Evolutionary conservation across 176 grass and related monocot genomes (phyloP), one percentile per base, ranked within the genome.

Genomic region (Panicum miliaceum): DNA sequence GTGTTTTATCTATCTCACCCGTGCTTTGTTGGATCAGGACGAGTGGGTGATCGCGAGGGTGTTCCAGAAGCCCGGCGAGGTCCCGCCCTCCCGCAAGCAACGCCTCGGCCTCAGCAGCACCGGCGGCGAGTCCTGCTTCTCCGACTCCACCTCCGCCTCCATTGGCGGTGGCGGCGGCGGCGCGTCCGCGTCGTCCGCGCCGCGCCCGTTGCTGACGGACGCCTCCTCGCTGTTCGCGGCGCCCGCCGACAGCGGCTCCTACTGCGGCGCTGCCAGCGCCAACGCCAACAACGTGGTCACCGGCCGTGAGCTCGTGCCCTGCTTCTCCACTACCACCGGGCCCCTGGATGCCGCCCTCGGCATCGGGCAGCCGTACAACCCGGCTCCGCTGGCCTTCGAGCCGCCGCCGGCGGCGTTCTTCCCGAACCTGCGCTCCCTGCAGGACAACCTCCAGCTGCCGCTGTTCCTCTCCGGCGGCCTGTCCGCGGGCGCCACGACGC

Each of bases 271-370:
- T 26, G 59, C 68, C 68, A 27, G 2, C 56, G 46, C 43, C 63
- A 69, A 23, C n/a, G 71, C 3, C 45, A 13, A 6, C 76, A 79
- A 79, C 5, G 15, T 75, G 47, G 61, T 40, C 87, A 74, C 88
- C 56, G 84, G 89, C 80, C 90, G 78, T 87, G 91, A 95, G 96
- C 91, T 89, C 96, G 96, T 99, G 91, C 89, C 93, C 93, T 99
- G 96, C 96, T 99, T 99, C 93, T 99, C 96, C 96, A 99, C 80
- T 26, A 60, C 50, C 64, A 43, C 60, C 66, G 79, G 56, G 52
- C 56, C 73, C 26, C 77, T 76, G 71, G 78, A 84, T 50, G 79
- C 63, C 64, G 79, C 74, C 14, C 69, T 81, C 78, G 85, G 89
- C 91, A 79, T 84, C 35, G 76, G 79, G 74, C 82, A 81, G 53